Base-by-base conservation (phyloP, 106 monocot species). In the Dactylorhiza incarnata region DNA sequence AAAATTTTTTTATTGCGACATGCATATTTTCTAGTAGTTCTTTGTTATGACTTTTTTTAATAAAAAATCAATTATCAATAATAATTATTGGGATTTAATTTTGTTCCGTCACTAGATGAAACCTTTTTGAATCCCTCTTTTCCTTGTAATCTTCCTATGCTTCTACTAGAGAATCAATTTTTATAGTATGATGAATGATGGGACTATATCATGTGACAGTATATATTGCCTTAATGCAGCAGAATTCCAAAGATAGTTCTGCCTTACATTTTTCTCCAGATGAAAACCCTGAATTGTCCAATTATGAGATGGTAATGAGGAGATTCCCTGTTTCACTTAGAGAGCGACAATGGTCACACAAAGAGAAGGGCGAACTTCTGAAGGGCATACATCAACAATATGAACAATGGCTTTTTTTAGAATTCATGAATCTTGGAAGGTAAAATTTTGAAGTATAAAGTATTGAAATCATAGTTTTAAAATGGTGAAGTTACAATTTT, bases 311-410 rank as follows among this genome's bases (percentile, higher is more conserved):
- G 79, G 85, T 90, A 48, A 71, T 85, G 73, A 63, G 49, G 74
- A 88, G 81, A 69, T 90, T 82, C 49, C 90, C 92, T 3, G 9
- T 86, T 45, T 88, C 87, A 49, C 56, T 83, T 55, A 25, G 17
- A 17, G 88, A 83, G 69, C 84, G 55, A 54, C 51, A 24, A 47
- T 95, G 95, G 95, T 86, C 83, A 68, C 74, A 80, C 48, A 63
- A 25, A 50, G 95, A 95, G 56, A 88, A 76, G 55, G 88, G 88
- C 53, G 90, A 88, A 49, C 90, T 95, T 77, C 79, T 70, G 9
- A 88, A 86, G 73, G 95, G 95, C 74, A 67, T 95, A 74, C 92
- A 87, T 81, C 95, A 95, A 82, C 95, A 95, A 78, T 95, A 84
- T 77, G 90, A 90, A 84, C 90, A 95, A 75, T 81, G 80, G 83